Conservation (phyloP, 2,329 filamentous ascomycete genomes). For the Fusarium virguliforme region DNA sequence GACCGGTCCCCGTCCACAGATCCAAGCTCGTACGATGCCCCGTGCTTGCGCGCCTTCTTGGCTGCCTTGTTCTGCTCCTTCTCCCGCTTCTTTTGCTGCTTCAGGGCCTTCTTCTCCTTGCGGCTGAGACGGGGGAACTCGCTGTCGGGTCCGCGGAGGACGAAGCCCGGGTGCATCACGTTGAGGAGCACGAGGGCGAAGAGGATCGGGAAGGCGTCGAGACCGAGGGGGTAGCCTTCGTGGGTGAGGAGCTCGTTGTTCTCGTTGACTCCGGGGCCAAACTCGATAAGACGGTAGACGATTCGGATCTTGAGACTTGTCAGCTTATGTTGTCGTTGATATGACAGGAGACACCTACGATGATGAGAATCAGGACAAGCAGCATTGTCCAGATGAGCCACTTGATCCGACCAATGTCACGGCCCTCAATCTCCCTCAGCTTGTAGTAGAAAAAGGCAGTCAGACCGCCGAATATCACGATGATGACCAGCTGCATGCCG, state of each 20-base stretch:
- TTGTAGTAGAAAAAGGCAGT: slow-evolving; percentile 57
- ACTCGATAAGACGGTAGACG: slow-evolving; percentile 74
- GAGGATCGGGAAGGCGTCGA: slow-evolving; percentile 72
- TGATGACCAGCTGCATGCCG: slow-evolving; percentile 57
- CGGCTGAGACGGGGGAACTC: slow-evolving; percentile 62
- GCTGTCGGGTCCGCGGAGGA: slow-evolving; percentile 63
- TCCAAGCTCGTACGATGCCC: slow-evolving; percentile 33
- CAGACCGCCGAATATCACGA: slow-evolving; percentile 57
- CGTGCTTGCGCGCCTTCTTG: slow-evolving; percentile 46
- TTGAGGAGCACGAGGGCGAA: slow-evolving; percentile 62
- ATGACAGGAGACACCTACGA: slow-evolving; percentile 49
- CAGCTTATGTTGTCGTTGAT: slow-evolving; percentile 12
- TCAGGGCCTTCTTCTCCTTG: slow-evolving; percentile 63
- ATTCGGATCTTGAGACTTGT: slow-evolving; percentile 64
- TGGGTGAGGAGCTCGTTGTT: slow-evolving; percentile 65
- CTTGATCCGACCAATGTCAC: slow-evolving; percentile 52
- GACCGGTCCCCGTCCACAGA: slow-evolving; percentile 23
- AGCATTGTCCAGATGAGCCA: slow-evolving; percentile 56
- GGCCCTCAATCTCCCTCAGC: slow-evolving; percentile 44
- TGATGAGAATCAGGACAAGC: slow-evolving; percentile 55
- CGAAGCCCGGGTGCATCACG: slow-evolving; percentile 64
- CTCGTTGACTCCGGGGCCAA: slow-evolving; percentile 61
- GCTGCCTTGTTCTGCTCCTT: slow-evolving; percentile 45
- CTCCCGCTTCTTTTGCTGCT: slow-evolving; percentile 55
- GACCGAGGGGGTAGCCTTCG: slow-evolving; percentile 67